phyloP scores from a whole-genome alignment of 2,329 filamentous ascomycete genomes.

The Sordariomycetes sp. region DNA sequence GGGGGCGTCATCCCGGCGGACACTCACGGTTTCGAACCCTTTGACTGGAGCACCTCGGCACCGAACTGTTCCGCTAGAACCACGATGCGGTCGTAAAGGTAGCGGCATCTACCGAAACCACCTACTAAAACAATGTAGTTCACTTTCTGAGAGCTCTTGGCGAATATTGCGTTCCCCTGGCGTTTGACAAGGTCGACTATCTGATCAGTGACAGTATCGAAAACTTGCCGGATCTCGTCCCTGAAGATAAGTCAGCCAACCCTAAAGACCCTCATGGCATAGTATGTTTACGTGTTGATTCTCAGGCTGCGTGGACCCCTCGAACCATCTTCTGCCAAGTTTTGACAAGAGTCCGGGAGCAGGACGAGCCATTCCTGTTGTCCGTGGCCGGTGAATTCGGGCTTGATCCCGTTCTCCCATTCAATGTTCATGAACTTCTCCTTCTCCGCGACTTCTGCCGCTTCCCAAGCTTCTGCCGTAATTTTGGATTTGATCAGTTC shows the following conservation, averaged over 20 bases:
- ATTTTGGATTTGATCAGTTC: slow-evolving; percentile 16
- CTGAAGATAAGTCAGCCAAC: background rate
- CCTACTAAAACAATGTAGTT: slow-evolving; percentile 27
- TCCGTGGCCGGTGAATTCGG: background rate
- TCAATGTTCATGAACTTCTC: slow-evolving; percentile 11
- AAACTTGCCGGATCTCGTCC: background rate
- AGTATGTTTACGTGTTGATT: too few relatives aligned
- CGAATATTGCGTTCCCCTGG: background rate
- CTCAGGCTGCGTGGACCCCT: too few relatives aligned
- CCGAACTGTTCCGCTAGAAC: slow-evolving; percentile 1
- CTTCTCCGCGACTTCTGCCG: background rate
- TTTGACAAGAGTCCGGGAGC: background rate
- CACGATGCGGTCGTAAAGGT: slow-evolving; percentile 13
- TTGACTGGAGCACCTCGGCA: slow-evolving; percentile 16
- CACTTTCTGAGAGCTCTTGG: slow-evolving; percentile 13
- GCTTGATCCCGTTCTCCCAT: slow-evolving; percentile 20
- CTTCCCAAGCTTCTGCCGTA: background rate
- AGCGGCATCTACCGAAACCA: slow-evolving; percentile 23
- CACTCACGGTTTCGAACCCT: slow-evolving; percentile 22
- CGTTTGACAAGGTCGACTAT: background rate
- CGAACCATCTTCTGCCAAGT: background rate
- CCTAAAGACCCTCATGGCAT: too few relatives aligned
- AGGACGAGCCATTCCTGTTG: background rate
- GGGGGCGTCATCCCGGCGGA: background rate
- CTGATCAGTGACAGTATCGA: background rate